Conservation (phyloP, 768 basidiomycete genomes). For the Lactarius pseudohatsudake region DNA sequence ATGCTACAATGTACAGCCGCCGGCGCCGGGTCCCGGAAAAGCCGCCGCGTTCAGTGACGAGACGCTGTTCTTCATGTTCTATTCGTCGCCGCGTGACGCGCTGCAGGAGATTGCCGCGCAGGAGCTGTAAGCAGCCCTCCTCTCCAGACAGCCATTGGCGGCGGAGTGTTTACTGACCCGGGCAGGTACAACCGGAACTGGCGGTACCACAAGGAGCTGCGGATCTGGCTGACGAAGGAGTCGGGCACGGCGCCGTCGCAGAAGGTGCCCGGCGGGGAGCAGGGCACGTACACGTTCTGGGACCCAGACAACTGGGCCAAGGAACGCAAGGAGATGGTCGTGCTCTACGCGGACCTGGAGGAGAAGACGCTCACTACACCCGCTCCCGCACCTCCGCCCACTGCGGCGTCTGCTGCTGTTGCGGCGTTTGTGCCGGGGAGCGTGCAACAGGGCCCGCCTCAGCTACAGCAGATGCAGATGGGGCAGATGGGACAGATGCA, state of each 20-base stretch:
- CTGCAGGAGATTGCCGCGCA: slow-evolving; percentile 90
- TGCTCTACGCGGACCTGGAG: slow-evolving; percentile 35
- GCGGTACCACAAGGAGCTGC: slow-evolving; percentile 91
- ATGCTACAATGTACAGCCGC: slow-evolving; percentile 88
- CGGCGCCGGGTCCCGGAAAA: slow-evolving; percentile 75
- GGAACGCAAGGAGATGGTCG: slow-evolving; percentile 34
- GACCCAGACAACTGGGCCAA: slow-evolving; percentile 37
- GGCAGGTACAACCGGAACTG: slow-evolving; percentile 87
- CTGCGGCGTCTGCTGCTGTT: slow-evolving; percentile 16
- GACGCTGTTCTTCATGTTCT: slow-evolving; percentile 96
- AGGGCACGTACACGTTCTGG: slow-evolving; percentile 59
- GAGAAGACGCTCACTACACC: slow-evolving; percentile 26
- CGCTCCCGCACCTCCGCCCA: slow-evolving; percentile 23
- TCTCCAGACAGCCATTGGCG: not conserved
- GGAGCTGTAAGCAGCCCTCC: slow-evolving; percentile 69
- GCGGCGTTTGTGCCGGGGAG: slow-evolving; percentile 12
- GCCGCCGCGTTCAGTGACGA: slow-evolving; percentile 86
- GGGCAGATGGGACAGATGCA: slow-evolving; percentile 22
- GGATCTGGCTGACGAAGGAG: slow-evolving; percentile 83
- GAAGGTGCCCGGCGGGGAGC: slow-evolving; percentile 75
- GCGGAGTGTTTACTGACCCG: slow-evolving; percentile 14
- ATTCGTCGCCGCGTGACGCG: slow-evolving; percentile 85
- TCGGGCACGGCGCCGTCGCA: slow-evolving; percentile 69
- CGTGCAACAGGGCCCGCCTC: slow-evolving; percentile 17
- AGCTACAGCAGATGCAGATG: slow-evolving; percentile 26